Evolutionary conservation across 441 rosid genomes (phyloP).

Genomic region (Isatis lusitanica): DNA sequence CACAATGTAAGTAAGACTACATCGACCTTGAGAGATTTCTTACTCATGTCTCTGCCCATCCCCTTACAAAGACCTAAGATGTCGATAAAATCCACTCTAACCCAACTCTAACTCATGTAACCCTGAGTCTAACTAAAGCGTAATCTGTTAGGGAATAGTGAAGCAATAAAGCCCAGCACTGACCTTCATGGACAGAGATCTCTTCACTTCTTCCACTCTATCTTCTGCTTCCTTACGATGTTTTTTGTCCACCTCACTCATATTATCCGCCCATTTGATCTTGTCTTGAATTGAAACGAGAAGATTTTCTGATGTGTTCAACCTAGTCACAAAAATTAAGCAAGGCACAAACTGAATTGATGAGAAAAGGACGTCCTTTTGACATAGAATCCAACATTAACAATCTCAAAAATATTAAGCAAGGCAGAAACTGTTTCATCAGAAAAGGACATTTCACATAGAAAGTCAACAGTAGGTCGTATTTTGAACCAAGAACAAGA

Average conservation of each 20-base stretch:
- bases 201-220: constrained; percentile 80
- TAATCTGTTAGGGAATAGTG: constrained; percentile 27
- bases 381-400: constrained; percentile 46
- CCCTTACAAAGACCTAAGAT: too few relatives aligned
- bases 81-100: neutral
- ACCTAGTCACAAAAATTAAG: constrained; percentile 43
- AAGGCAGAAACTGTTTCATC: neutral
- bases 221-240: constrained; percentile 83
- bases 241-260: constrained; percentile 86
- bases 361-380: constrained; percentile 36
- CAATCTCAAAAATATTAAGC: neutral
- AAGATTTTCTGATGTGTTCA: constrained; percentile 80
- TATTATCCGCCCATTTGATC: constrained; percentile 96
- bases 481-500: neutral
- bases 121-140: neutral
- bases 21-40: constrained; percentile 45
- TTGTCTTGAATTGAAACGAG: constrained; percentile 89
- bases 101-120: constrained; percentile 1
- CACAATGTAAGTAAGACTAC: constrained; percentile 96
- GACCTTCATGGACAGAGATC: constrained; percentile 88
- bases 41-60: neutral
- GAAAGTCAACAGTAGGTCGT: neutral
- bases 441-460: neutral
- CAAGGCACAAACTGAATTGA: neutral
- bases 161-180: constrained; percentile 44